Evolutionary conservation across 148 eudicot genomes (phyloP), one percentile per base, ranked within the genome.

Genomic region (Camellia japonica): DNA sequence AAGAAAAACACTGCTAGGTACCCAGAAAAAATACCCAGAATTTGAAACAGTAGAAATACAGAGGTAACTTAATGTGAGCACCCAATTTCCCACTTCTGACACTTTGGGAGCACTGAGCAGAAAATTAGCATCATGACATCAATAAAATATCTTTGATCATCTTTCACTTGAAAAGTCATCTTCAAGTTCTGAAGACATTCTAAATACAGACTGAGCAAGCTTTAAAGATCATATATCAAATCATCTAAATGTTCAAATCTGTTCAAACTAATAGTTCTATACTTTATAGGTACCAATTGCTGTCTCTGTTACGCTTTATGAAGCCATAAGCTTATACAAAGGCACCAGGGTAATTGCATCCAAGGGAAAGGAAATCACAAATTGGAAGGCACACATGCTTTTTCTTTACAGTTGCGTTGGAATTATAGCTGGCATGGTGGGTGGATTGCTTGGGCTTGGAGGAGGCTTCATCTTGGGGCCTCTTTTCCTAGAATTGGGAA

Each of bases 391-490:
- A 2, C 81, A 80, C 72, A 84, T 86, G 82, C 75, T 90, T 12
- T 72, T 85, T 51, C 79, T 86, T 13, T 89, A 87, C 65, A 86
- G 89, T 52, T 78, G 84, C 16, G 76, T 83, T 42, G 92, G 90
- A 38, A 68, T 89, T 41, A 43, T 86, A 7, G 92, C 92, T 7
- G 92, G 92, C 23, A 69, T 86, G 75, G 90, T 90, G 47, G 92
- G 92, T 75, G 92, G 92, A 73, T 75, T 90, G 79, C 89, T 90
- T 79, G 92, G 92, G 20, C 83, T 90, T 14, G 92, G 92, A 2
- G 92, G 92, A 49, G 92, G 92, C 52, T 90, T 90, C 85, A 86
- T 90, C 85, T 78, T 90, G 51, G 92, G 90, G 3, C 92, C 92
- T 43, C 85, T 90, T 20, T 90, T 90, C 78, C 83, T 90, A 9